Evolutionary conservation across 1,284 basidiomycete species (phyloP).

Genomic region (Ganoderma sinense): DNA sequence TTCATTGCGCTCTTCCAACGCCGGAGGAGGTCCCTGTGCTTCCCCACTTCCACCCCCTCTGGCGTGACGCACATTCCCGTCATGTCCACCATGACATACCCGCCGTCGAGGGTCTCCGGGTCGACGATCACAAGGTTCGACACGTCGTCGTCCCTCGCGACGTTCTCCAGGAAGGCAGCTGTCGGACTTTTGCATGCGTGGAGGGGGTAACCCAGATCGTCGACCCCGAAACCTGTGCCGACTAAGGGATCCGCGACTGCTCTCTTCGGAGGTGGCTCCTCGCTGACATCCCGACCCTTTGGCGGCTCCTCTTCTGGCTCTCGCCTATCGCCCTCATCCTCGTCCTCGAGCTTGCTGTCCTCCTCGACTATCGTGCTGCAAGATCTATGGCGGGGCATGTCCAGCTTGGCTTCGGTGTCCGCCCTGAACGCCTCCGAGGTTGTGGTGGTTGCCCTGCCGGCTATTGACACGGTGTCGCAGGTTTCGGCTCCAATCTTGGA

Average conservation of each 20-base stretch:
- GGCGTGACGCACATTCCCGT: conserved; percentile 6
- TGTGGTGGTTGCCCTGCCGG: not conserved
- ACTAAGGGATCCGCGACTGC: not conserved
- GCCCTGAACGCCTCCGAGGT: not conserved
- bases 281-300: not conserved
- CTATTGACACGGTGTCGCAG: not conserved
- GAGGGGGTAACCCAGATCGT: conserved; percentile 6
- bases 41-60: conserved; percentile 4
- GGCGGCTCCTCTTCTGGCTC: not conserved
- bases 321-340: not conserved
- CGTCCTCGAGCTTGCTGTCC: conserved; percentile 2
- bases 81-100: conserved; percentile 7
- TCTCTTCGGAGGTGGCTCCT: not conserved
- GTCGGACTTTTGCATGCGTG: not conserved
- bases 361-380: conserved; percentile 3
- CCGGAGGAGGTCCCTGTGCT: conserved; percentile 1
- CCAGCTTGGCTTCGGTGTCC: not conserved
- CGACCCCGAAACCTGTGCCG: conserved; percentile 4
- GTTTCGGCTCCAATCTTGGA: not conserved
- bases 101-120: conserved; percentile 3
- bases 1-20: conserved; percentile 9
- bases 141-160: conserved; percentile 1
- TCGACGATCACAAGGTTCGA: not conserved
- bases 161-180: not conserved
- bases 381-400: not conserved